phyloP scores from a whole-genome alignment of 139 green algal genomes.

The Trebouxia sp. region DNA sequence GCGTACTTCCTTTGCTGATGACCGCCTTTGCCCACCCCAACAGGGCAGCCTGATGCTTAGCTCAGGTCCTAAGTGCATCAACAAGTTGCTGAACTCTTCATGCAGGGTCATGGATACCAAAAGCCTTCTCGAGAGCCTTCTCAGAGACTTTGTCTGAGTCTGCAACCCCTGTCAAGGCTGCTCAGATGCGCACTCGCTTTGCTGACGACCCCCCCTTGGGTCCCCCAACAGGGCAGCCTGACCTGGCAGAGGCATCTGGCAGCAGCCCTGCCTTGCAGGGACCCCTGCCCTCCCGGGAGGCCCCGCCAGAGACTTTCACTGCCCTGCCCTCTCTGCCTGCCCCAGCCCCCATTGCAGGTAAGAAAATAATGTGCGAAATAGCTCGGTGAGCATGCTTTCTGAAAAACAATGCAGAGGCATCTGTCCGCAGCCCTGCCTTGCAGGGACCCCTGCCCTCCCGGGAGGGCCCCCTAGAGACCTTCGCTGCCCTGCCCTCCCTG shows the following conservation, averaged over 20 bases:
- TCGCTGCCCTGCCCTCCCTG: constrained; percentile 8
- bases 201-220: not conserved
- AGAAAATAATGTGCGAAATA: no score
- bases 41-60: no score
- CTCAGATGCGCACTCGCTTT: not conserved
- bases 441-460: not conserved
- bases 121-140: not conserved
- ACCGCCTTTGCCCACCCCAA: no score
- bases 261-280: not conserved
- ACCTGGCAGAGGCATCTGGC: not conserved
- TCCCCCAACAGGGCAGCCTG: not conserved
- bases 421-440: no score
- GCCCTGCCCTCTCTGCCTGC: constrained; percentile 9
- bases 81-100: no score
- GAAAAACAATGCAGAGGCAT: no score
- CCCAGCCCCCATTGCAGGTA: constrained; percentile 5
- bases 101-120: not conserved
- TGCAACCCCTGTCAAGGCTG: not conserved
- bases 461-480: not conserved
- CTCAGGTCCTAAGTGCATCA: no score
- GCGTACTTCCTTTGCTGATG: no score
- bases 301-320: constrained; percentile 4
- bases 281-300: constrained; percentile 1
- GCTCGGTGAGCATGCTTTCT: no score
- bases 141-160: not conserved